Conservation (phyloP, 2,329 filamentous ascomycete genomes). For the Dendryphion nanum region DNA sequence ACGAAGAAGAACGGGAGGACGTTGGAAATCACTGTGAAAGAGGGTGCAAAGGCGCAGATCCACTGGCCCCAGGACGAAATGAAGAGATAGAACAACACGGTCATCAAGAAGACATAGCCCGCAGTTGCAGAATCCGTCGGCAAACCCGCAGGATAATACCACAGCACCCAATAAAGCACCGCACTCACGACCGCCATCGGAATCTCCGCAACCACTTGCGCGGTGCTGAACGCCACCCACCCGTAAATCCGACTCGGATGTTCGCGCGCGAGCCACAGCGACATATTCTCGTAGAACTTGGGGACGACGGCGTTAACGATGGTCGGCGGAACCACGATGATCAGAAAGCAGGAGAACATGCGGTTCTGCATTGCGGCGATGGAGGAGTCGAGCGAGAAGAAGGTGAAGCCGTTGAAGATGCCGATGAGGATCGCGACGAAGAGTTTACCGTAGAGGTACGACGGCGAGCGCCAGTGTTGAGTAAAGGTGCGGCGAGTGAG, state of each 20-base stretch:
- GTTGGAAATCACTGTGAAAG: slow-evolving; percentile 75
- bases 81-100: slow-evolving; percentile 75
- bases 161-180: slow-evolving; percentile 69
- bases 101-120: slow-evolving; percentile 78
- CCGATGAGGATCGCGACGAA: slow-evolving; percentile 70
- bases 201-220: slow-evolving; percentile 71
- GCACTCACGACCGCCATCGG: slow-evolving; percentile 65
- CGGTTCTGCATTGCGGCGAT: slow-evolving; percentile 72
- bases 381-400: slow-evolving; percentile 66
- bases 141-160: slow-evolving; percentile 75
- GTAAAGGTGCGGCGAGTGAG: slow-evolving; percentile 69
- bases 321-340: slow-evolving; percentile 61
- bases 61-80: slow-evolving; percentile 75
- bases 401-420: slow-evolving; percentile 79
- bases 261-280: slow-evolving; percentile 71
- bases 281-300: slow-evolving; percentile 74
- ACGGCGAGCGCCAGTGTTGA: slow-evolving; percentile 74
- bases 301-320: slow-evolving; percentile 72
- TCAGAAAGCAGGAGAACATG: slow-evolving; percentile 70
- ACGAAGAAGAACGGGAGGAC: slow-evolving; percentile 76
- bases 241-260: slow-evolving; percentile 73
- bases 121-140: slow-evolving; percentile 63
- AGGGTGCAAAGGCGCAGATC: slow-evolving; percentile 79
- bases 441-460: slow-evolving; percentile 74
- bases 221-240: slow-evolving; percentile 73